These are phyloP conservation scores for Hypoxylon sp. DNA, from an alignment of 2,329 filamentous ascomycete genomes.

Conservation along the genomic window DNA sequence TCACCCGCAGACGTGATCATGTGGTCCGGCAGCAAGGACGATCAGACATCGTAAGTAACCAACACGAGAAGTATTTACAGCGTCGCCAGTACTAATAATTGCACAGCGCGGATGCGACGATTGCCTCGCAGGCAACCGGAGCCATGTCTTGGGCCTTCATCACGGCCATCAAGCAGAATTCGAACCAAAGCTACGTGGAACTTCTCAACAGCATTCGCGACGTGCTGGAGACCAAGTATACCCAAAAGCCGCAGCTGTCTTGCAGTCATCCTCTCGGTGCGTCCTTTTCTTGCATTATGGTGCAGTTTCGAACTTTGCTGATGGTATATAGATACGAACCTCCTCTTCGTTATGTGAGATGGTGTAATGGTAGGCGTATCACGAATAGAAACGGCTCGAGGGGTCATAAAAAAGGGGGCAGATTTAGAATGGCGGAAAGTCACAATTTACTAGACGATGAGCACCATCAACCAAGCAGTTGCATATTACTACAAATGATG, in stretches of 20 bases:
- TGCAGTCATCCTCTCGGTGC: constrained; percentile 96
- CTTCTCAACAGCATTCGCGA: constrained; percentile 96
- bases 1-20: constrained; percentile 95
- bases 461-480: too few species aligned
- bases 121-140: constrained; percentile 88
- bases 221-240: constrained; percentile 85
- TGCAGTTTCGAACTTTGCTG: constrained; percentile 21
- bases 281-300: constrained; percentile 48
- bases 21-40: constrained; percentile 97
- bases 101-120: constrained; percentile 86
- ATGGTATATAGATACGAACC: constrained; percentile 61
- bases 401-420: neutral
- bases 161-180: constrained; percentile 90
- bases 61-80: constrained; percentile 51
- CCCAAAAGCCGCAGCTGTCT: constrained; percentile 94
- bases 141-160: constrained; percentile 99
- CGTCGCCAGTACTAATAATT: neutral
- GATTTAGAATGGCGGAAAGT: neutral
- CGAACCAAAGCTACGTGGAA: constrained; percentile 97
- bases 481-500: too few species aligned
- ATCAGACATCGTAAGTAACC: constrained; percentile 88
- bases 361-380: neutral
- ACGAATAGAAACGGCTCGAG: neutral
- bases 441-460: neutral
- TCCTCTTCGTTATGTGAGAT: constrained; percentile 67